Percentiles rank a stretch among this genome's conserved stretches.
Evolutionary conservation across 352 stramenopile species (phyloP).

Genomic region (Globisporangium mamillatum): DNA sequence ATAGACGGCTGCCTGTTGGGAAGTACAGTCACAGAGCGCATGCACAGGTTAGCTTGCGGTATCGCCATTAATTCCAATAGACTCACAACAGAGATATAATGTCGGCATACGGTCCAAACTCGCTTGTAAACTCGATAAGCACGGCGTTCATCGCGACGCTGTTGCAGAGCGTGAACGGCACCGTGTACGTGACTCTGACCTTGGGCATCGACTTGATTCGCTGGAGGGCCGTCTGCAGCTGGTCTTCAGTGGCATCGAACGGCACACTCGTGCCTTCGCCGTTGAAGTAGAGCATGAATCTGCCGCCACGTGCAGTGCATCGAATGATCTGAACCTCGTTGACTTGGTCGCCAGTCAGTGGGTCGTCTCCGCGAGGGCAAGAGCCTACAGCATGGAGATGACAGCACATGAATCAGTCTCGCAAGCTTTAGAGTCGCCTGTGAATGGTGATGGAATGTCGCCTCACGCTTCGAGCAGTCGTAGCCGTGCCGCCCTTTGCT

Average conservation of each 20-base stretch:
- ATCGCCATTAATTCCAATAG: background rate
- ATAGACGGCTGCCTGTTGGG: constrained; percentile 48
- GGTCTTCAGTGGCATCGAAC: constrained; percentile 41
- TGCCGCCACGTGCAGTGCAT: constrained; percentile 69
- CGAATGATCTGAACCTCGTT: constrained; percentile 83
- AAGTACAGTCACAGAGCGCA: background rate
- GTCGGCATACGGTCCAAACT: constrained; percentile 56
- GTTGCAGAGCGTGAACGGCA: constrained; percentile 41
- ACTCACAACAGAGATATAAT: background rate
- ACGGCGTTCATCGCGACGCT: constrained; percentile 41
- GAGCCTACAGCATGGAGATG: constrained; percentile 26
- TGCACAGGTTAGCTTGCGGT: too few relatives aligned
- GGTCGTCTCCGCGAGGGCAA: constrained; percentile 87
- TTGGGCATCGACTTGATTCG: constrained; percentile 27
- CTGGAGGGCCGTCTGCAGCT: constrained; percentile 56
- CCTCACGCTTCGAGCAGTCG: constrained; percentile 76
- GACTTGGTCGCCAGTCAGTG: constrained; percentile 74
- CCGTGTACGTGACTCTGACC: constrained; percentile 52
- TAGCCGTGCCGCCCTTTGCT: constrained; percentile 73
- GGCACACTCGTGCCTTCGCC: constrained; percentile 48
- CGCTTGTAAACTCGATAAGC: constrained; percentile 56
- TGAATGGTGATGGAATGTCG: background rate
- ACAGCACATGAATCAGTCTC: background rate
- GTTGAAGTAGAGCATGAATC: constrained; percentile 69
- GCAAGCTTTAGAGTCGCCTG: background rate